Conservation (phyloP, 2,329 filamentous ascomycete species). For the Monosporascus sp. region DNA sequence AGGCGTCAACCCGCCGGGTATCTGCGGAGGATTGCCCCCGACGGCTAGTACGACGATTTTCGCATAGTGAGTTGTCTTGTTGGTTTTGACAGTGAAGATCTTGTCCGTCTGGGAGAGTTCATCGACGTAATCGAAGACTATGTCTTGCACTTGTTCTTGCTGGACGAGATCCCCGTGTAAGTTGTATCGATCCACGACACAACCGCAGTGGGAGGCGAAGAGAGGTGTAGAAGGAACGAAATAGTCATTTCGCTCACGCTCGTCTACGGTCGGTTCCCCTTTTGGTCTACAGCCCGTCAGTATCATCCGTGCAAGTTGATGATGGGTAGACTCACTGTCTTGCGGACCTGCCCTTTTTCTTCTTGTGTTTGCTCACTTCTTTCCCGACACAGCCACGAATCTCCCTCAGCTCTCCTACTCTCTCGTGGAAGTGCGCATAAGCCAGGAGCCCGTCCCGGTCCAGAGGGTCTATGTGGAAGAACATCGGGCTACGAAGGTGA, state of each 20-base stretch:
- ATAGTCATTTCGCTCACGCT: conserved; percentile 65
- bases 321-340: conserved; percentile 34
- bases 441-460: conserved; percentile 70
- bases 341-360: conserved; percentile 44
- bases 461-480: conserved; percentile 73
- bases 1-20: conserved; percentile 28
- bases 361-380: conserved; percentile 77
- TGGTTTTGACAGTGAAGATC: conserved; percentile 61
- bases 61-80: conserved; percentile 49
- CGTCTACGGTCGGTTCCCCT: conserved; percentile 52
- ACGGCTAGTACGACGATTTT: conserved; percentile 64
- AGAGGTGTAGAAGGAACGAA: conserved; percentile 58
- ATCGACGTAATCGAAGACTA: conserved; percentile 51
- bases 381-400: conserved; percentile 72
- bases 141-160: conserved; percentile 54
- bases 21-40: conserved; percentile 57
- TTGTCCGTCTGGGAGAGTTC: conserved; percentile 43
- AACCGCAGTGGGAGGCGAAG: conserved; percentile 57
- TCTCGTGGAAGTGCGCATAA: conserved; percentile 56
- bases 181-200: conserved; percentile 52
- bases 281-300: conserved; percentile 29
- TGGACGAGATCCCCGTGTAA: conserved; percentile 52
- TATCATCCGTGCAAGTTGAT: not conserved
- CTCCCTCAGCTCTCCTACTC: conserved; percentile 62
- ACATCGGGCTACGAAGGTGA: conserved; percentile 73